A percentile compares a stretch with the other conserved stretches of the same genome.
Conservation (phyloP, 192 early-diverging fungal species). For the Gorgonomyces haynaldii region DNA sequence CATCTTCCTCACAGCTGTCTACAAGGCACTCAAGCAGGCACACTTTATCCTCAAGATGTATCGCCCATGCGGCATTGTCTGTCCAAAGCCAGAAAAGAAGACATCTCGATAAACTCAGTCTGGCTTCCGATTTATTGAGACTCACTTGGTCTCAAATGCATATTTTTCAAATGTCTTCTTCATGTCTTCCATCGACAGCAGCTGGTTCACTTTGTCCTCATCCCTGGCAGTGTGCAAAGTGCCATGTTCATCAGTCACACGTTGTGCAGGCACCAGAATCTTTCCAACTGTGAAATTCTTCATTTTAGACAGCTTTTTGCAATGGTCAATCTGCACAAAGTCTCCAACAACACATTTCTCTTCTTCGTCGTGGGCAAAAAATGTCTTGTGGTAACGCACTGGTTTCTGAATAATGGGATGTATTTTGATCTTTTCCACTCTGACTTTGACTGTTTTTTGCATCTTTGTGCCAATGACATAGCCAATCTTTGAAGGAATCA, state of each 20-base stretch:
- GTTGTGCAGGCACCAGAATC: slow-evolving; percentile 37
- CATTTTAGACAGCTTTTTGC: slow-evolving; percentile 71
- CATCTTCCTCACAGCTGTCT: slow-evolving; percentile 45
- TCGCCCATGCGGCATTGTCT: slow-evolving; percentile 27
- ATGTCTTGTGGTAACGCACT: slow-evolving; percentile 72
- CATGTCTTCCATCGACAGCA: no score
- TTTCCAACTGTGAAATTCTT: slow-evolving; percentile 86
- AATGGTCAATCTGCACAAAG: slow-evolving; percentile 82
- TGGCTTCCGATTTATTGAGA: background rate
- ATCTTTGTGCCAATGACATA: slow-evolving; percentile 79
- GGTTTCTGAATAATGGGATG: slow-evolving; percentile 81
- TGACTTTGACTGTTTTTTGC: slow-evolving; percentile 85
- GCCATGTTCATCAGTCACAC: slow-evolving; percentile 21
- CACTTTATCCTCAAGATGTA: slow-evolving; percentile 53
- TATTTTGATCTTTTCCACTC: slow-evolving; percentile 59
- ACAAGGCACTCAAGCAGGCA: slow-evolving; percentile 32
- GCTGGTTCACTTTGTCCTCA: background rate
- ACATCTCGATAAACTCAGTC: background rate
- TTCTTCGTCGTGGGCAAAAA: slow-evolving; percentile 76
- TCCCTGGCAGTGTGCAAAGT: slow-evolving; percentile 20
- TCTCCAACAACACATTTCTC: slow-evolving; percentile 76
- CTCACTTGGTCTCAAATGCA: no score
- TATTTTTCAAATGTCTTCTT: no score
- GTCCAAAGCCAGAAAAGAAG: slow-evolving; percentile 12
- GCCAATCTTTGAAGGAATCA: slow-evolving; percentile 31